phyloP scores from a whole-genome alignment of 1,284 basidiomycete genomes.

The Ganoderma boninense region DNA sequence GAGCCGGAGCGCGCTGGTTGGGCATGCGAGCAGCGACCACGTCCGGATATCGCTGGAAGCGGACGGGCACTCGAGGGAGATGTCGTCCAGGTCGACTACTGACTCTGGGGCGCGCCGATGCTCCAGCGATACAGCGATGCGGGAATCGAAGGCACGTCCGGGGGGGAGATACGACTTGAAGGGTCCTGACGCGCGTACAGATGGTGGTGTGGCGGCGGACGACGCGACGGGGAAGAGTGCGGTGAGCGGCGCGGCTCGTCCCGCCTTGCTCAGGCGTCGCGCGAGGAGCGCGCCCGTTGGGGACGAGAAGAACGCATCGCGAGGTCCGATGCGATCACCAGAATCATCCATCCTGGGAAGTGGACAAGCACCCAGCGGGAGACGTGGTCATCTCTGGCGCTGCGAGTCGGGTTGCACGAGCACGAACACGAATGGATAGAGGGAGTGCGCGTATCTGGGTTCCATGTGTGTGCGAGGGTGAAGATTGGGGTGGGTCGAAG shows the following conservation, averaged over 20 bases:
- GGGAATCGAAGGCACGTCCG: not conserved
- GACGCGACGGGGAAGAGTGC: not conserved
- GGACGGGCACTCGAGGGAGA: not conserved
- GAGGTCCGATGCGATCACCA: too few relatives aligned
- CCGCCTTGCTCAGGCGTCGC: too few relatives aligned
- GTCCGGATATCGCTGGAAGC: not conserved
- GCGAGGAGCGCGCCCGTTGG: too few relatives aligned
- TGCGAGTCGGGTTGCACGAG: not conserved
- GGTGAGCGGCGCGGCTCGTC: not conserved
- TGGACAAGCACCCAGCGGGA: too few relatives aligned
- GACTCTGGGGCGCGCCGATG: not conserved
- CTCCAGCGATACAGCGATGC: not conserved
- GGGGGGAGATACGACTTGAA: not conserved
- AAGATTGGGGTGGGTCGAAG: not conserved
- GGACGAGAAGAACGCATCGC: too few relatives aligned
- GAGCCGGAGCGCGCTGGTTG: not conserved
- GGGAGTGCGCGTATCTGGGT: not conserved
- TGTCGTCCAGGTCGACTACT: not conserved
- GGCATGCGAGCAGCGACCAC: not conserved
- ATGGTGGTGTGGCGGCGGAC: not conserved
- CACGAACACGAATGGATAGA: not conserved
- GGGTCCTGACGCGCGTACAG: not conserved
- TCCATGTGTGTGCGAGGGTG: too few relatives aligned
- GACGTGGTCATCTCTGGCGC: too few relatives aligned
- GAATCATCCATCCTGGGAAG: too few relatives aligned